phyloP scores from a whole-genome alignment of 2,329 filamentous ascomycete genomes.

The Fusarium sp. region DNA sequence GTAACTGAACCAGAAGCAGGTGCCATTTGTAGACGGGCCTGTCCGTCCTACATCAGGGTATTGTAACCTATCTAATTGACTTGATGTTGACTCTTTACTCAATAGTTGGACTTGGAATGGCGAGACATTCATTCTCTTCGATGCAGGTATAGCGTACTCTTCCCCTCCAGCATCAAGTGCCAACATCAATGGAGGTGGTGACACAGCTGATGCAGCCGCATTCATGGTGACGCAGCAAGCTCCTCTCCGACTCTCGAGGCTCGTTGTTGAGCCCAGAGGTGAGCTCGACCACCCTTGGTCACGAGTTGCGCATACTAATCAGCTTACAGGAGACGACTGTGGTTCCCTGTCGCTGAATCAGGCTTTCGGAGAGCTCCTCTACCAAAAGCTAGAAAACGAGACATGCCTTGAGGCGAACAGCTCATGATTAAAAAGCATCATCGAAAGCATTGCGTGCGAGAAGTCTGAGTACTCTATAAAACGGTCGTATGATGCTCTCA shows the following conservation, averaged over 20 bases:
- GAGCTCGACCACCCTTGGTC: too few species aligned
- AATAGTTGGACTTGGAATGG: not conserved
- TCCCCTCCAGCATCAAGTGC: not conserved
- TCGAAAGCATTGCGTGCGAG: too few species aligned
- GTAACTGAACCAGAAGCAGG: too few species aligned
- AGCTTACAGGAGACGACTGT: too few species aligned
- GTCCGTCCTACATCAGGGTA: not conserved
- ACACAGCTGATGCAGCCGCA: slow-evolving; percentile 1
- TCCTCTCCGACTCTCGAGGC: not conserved
- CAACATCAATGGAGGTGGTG: not conserved
- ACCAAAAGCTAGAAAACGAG: not conserved
- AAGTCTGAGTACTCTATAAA: not conserved
- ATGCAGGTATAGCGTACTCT: not conserved
- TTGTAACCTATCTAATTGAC: too few species aligned
- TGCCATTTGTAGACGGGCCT: not conserved
- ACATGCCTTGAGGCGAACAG: too few species aligned
- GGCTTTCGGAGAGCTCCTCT: not conserved
- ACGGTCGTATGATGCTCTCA: not conserved
- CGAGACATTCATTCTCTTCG: slow-evolving; percentile 1
- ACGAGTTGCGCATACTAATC: too few species aligned
- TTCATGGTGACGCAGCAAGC: not conserved
- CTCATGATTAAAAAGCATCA: too few species aligned
- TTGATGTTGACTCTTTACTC: too few species aligned
- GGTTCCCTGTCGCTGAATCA: too few species aligned
- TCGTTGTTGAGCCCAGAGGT: too few species aligned